Base-by-base conservation (phyloP, 257 asterid genomes). In the Nicotiana sylvestris region DNA sequence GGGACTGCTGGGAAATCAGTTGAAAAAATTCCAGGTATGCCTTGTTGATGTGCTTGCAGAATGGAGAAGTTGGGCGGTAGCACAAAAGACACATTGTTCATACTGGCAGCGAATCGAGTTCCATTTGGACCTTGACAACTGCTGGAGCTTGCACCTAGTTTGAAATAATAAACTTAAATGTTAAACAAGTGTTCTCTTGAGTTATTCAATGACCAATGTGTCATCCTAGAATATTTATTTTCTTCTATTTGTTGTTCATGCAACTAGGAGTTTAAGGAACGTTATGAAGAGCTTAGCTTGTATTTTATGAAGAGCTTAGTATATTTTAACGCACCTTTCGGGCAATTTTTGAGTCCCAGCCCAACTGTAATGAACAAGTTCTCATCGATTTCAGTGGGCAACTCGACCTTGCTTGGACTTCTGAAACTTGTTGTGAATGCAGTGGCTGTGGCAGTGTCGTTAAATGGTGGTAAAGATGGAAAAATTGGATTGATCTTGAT, bases 41-140 rank as follows among this genome's bases (percentile, higher is more conserved):
- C 91, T 39, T 92, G 92, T 2, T 90, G 89, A 61, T 94, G 92
- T n/a, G 99, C 97, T 84, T 96, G 97, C 17, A 95, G 90, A 55
- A 95, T 5, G 7, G 98, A 94, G 57, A 90, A 88, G 49, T 81
- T 94, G 2, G 97, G 89, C 0, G 99, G 99, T 35, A 93, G 92
- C 49, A 89, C 92, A 15, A 95, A 95, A 0, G 99, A 95, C 0
- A 85, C 87, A 27, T 93, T 39, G 49, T 39, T 39, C 49, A 39
- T 39, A 39, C 49, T 39, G 2, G 49, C 49, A 7, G 49, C 0
- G 49, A 39, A 7, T 39, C 49, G 49, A 39, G 49, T 39, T 13
- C 95, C 97, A 5, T 92, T 95, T 2, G 98, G 99, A 3, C 97
- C 99, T 80, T 94, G 98, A 69, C 99, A 96, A 76, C 80, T 91